phyloP scores from a whole-genome alignment of 768 basidiomycete species.

The Hericium coralloides region DNA sequence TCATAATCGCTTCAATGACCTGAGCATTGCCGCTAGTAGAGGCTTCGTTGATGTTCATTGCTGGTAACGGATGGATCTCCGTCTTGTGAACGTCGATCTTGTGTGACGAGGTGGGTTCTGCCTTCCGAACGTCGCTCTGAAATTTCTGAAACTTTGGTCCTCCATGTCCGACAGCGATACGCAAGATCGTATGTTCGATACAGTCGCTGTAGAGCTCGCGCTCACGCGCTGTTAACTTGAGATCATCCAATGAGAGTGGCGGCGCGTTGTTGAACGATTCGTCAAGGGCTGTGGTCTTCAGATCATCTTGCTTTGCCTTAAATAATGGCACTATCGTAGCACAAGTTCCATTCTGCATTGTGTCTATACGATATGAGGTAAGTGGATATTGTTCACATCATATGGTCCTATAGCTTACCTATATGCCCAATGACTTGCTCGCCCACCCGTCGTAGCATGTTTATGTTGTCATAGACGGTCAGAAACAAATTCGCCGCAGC shows the following conservation, averaged over 20 bases:
- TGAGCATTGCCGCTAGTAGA: slow-evolving; percentile 28
- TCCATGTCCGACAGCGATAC: slow-evolving; percentile 23
- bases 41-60: slow-evolving; percentile 30
- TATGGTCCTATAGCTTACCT: slow-evolving; percentile 12
- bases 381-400: no score
- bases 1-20: slow-evolving; percentile 21
- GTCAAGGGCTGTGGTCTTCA: slow-evolving; percentile 17
- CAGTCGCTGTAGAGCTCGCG: not conserved
- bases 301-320: slow-evolving; percentile 18
- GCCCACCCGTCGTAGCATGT: slow-evolving; percentile 19
- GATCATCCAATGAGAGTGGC: slow-evolving; percentile 18
- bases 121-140: slow-evolving; percentile 9
- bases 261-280: slow-evolving; percentile 17
- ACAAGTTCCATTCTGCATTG: slow-evolving; percentile 31
- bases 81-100: slow-evolving; percentile 25
- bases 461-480: slow-evolving; percentile 26
- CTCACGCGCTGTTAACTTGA: slow-evolving; percentile 15
- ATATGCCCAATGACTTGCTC: slow-evolving; percentile 27
- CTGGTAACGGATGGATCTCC: slow-evolving; percentile 19
- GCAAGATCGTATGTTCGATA: slow-evolving; percentile 21
- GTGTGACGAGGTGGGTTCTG: slow-evolving; percentile 14
- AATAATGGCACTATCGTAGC: slow-evolving; percentile 23
- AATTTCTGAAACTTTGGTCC: slow-evolving; percentile 22
- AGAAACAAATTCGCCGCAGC: slow-evolving; percentile 16
- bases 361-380: slow-evolving; percentile 9